These are phyloP conservation scores for Agarophyton chilense DNA, from an alignment of 23 red algal genomes.

Conservation along the genomic window DNA sequence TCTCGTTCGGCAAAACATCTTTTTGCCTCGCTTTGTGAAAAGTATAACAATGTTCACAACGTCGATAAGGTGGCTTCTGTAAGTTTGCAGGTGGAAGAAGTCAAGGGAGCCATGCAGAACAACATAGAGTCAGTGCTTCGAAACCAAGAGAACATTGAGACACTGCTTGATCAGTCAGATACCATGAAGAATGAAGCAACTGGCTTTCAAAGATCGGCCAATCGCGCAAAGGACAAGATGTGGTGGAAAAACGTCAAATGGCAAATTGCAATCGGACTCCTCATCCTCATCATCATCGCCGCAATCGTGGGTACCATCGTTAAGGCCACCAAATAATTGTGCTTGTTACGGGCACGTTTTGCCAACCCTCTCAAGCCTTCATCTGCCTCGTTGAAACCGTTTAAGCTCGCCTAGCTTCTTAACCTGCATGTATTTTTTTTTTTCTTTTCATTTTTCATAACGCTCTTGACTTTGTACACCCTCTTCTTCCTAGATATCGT, in stretches of 20 bases:
- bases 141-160: conserved; percentile 85
- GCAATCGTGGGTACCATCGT: conserved; percentile 53
- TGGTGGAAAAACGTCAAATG: conserved; percentile 87
- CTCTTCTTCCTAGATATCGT: neutral
- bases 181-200: conserved; percentile 86
- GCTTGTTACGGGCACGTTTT: neutral
- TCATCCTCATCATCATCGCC: conserved; percentile 71
- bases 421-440: neutral
- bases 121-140: conserved; percentile 84
- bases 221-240: conserved; percentile 83
- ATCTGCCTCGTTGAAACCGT: neutral
- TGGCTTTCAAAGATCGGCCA: conserved; percentile 75
- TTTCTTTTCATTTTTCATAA: too few relatives aligned
- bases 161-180: conserved; percentile 82
- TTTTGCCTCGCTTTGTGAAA: conserved; percentile 55
- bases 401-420: neutral
- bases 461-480: neutral
- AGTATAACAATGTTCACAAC: conserved; percentile 59
- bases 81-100: conserved; percentile 84
- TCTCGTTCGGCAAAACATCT: conserved; percentile 56
- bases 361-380: neutral
- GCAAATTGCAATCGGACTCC: conserved; percentile 58
- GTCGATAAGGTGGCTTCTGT: conserved; percentile 85
- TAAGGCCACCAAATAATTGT: neutral
- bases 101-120: conserved; percentile 89